A percentile compares a stretch with the other conserved stretches of the same genome.
These are phyloP conservation scores for Apiospora saccharicola DNA, from an alignment of 2,329 filamentous ascomycete species.

Conservation along the genomic window DNA sequence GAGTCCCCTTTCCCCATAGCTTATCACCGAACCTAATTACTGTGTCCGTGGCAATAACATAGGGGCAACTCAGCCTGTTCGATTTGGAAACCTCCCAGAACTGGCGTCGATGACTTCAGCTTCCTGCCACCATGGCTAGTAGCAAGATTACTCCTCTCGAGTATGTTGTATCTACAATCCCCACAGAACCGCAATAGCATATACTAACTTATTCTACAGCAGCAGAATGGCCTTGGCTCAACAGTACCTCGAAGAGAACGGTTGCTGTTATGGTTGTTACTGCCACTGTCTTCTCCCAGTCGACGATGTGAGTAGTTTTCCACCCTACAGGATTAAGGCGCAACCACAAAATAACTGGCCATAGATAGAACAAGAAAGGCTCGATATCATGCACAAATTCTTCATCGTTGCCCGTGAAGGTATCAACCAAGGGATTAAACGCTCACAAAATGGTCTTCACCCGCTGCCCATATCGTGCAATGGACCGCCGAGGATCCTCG, in stretches of 20 bases:
- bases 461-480: constrained; percentile 46
- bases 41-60: not conserved
- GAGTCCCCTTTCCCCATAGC: not conserved
- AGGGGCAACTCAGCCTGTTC: not conserved
- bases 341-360: not conserved
- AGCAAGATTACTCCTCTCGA: not conserved
- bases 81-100: not conserved
- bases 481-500: constrained; percentile 55
- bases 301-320: constrained; percentile 68
- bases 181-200: not conserved
- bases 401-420: constrained; percentile 70
- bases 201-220: constrained; percentile 44
- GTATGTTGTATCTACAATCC: not conserved
- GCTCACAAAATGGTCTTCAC: constrained; percentile 36
- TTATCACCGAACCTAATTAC: not conserved
- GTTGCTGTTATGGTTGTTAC: constrained; percentile 73
- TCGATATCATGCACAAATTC: constrained; percentile 84
- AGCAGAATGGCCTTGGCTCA: not conserved
- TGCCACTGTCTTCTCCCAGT: constrained; percentile 77
- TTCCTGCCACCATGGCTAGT: not conserved
- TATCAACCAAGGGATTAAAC: not conserved
- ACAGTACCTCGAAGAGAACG: constrained; percentile 61
- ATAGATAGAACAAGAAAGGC: constrained; percentile 70
- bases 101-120: not conserved
- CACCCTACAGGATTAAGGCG: not conserved